Evolutionary conservation across 306 rosid genomes (phyloP), one percentile per base, ranked within the genome.

Genomic region (Echinosophora koreensis): DNA sequence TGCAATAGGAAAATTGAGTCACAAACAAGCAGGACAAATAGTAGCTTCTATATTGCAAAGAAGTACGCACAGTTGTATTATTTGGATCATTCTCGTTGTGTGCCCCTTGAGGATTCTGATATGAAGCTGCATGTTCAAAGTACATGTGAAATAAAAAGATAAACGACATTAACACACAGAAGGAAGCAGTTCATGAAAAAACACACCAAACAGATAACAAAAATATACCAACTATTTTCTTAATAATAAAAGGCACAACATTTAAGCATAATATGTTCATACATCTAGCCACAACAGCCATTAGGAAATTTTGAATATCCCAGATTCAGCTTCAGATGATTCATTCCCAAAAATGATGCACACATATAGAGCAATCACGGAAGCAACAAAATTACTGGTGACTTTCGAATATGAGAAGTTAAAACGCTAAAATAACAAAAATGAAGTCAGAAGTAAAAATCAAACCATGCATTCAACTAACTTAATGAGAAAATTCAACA

Each of bases 81-180:
- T 84, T 92, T 37, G 97, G 98, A 86, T 95, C 98, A 75, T 84
- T 87, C 89, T 95, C 98, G 87, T 82, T 95, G 88, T 87, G 94
- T 78, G 90, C 76, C 77, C 97, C 97, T 83, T 87, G 97, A 73
- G 97, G 78, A 88, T 78, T 89, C 92, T 92, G 97, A 85, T 90
- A 90, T 28, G 99, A 88, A 63, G 97, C 97, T 95, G 97, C 93
- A 88, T 59, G 64, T 71, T 64, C 57, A 89, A 86, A 81, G 77
- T 38, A 84, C 28, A 78, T 6, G 58, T 52, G 54, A 81, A 78
- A 62, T 82, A 76, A 76, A 75, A 79, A 42, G 77, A 70, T 61
- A 78, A 80, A 69, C 3, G 39, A 34, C 59, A 46, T 52, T 22
- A 65, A 50, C 34, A 70, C 38, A 69, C 11, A 5, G 39, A 55